Evolutionary conservation across 2,329 filamentous ascomycete species (phyloP).

Genomic region (Aspergillus hortae): DNA sequence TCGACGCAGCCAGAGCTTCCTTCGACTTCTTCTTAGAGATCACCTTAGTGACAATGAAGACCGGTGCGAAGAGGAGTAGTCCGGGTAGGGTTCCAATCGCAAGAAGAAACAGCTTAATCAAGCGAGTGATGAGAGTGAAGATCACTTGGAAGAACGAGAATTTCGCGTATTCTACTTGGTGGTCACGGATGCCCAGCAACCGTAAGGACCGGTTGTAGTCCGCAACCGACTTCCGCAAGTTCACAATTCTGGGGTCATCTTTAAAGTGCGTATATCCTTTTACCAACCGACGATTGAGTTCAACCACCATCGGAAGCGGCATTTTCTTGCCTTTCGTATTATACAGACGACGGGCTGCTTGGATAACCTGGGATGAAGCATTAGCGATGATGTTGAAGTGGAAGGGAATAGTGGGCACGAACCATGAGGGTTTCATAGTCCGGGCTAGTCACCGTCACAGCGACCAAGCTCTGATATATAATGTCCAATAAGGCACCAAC

Average conservation of each 20-base stretch:
- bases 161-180: conserved; percentile 89
- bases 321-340: conserved; percentile 93
- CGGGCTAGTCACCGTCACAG: conserved; percentile 87
- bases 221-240: conserved; percentile 70
- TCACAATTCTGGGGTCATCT: conserved; percentile 77
- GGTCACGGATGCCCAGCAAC: conserved; percentile 83
- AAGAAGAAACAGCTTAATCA: conserved; percentile 72
- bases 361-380: conserved; percentile 61
- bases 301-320: conserved; percentile 85
- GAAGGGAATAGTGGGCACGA: conserved; percentile 15
- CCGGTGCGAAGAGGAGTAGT: conserved; percentile 78
- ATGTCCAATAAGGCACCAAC: conserved; percentile 81
- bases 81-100: conserved; percentile 81
- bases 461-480: conserved; percentile 77
- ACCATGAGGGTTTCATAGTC: conserved; percentile 95
- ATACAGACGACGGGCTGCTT: conserved; percentile 88
- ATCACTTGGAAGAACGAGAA: conserved; percentile 75
- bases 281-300: conserved; percentile 86
- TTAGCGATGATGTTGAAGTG: conserved; percentile 25
- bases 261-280: conserved; percentile 92
- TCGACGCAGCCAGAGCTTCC: conserved; percentile 78
- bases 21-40: conserved; percentile 79
- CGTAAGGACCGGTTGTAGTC: conserved; percentile 84
- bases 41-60: conserved; percentile 78
- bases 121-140: conserved; percentile 72